Evolutionary conservation across 768 basidiomycete species (phyloP), one percentile per base, ranked within the genome.

Genomic region (Coprinopsis sp.): DNA sequence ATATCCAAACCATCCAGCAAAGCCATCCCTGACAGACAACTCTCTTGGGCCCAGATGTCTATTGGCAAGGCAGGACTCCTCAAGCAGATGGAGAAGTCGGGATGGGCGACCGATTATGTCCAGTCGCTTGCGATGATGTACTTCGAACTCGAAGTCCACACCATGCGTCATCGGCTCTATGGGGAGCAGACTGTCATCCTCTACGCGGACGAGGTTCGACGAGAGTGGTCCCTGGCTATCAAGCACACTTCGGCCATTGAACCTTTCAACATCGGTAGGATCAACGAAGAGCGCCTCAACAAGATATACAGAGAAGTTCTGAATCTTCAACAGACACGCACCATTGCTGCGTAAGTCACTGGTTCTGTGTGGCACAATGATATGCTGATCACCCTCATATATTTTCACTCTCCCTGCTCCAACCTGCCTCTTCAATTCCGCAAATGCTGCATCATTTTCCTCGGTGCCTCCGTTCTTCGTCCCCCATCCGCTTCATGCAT

Each of bases 21-120:
- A 3, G 54, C 37, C 0, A 22, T 51, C 0, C 31, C n/a, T 0
- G 57, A 63, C 47, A 46, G 53, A 1, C 34, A 58, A 0, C 52
- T 64, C 10, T n/a, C 51, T 1, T 58, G 57, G 46, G 8, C 16
- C 0, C 54, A 64, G 4, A 53, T 64, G 16, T 24, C 53, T 0
- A 28, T 55, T 0, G 63, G 51, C 0, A 56, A 54, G 8, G 22
- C 40, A 4, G 40, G 40, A 12, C 40, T 42, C 52, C 49, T 57
- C 4, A 4, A 30, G 18, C 16, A 6, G 18, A 33, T 40, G 34
- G 12, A 6, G 27, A 23, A 25, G 39, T 10, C 14, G 30, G 1
- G 44, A 16, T 53, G 57, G 54, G 46, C 49, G 12, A 8, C 37
- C 8, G 30, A 27, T 16, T 44, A 52, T 18, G 39, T 51, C 6